Percentiles rank a stretch among this genome's conserved stretches.
Evolutionary conservation across 805 yeast genomes (phyloP).

Genomic region (Monosporozyma aquatica): DNA sequence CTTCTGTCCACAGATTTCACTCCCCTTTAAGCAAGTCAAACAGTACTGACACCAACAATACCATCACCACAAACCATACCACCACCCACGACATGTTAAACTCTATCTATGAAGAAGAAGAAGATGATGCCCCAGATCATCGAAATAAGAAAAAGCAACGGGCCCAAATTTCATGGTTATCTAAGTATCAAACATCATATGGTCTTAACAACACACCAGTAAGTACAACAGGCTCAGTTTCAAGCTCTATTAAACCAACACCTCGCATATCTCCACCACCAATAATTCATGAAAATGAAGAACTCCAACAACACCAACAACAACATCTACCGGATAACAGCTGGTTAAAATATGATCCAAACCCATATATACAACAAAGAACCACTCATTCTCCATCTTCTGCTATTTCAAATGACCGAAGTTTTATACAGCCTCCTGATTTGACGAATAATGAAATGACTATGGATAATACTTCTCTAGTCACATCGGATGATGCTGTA

Average conservation of each 20-base stretch:
- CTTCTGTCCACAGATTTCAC: conserved; percentile 1
- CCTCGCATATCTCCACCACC: neutral
- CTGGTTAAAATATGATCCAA: conserved; percentile 3
- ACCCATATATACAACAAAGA: conserved; percentile 16
- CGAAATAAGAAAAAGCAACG: neutral
- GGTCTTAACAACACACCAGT: neutral
- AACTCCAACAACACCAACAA: too few species aligned
- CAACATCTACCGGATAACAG: too few species aligned
- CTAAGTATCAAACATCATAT: conserved; percentile 2
- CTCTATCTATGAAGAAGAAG: conserved; percentile 3
- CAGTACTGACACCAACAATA: too few species aligned
- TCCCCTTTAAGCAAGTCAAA: neutral
- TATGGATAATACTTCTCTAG: conserved; percentile 22
- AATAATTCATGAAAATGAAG: neutral
- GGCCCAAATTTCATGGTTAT: neutral
- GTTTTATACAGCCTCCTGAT: conserved; percentile 39
- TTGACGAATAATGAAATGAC: conserved; percentile 58
- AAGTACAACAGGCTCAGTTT: neutral
- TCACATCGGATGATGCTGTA: conserved; percentile 28
- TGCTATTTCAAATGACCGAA: too few species aligned
- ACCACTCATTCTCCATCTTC: too few species aligned
- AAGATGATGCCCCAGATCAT: neutral
- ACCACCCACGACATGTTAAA: neutral
- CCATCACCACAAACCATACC: too few species aligned
- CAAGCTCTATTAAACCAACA: neutral